Conservation (phyloP, 768 basidiomycete species). For the Tulasnella sp. region DNA sequence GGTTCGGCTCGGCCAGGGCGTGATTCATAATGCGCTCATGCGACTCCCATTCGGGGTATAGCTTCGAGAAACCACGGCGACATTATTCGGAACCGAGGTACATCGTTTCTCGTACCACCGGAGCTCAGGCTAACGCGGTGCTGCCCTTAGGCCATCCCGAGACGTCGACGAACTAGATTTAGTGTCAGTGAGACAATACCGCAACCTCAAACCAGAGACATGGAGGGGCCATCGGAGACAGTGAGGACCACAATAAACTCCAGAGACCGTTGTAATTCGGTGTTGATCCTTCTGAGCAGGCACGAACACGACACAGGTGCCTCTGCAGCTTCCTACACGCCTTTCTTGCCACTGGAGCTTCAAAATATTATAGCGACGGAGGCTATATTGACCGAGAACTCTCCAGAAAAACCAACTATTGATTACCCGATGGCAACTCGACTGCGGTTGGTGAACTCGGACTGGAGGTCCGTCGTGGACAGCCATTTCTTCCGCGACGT, state of each 20-base stretch:
- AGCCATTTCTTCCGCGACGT: slow-evolving; percentile 14
- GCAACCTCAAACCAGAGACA: not conserved
- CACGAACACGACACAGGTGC: not conserved
- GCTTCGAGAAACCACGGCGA: not conserved
- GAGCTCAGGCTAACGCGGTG: not conserved
- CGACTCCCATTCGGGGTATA: not conserved
- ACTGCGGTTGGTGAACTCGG: slow-evolving; percentile 12
- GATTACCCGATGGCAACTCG: not conserved
- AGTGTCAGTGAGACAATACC: not conserved
- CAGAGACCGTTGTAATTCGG: not conserved
- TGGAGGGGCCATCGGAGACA: not conserved
- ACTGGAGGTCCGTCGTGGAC: slow-evolving; percentile 11
- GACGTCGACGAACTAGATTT: not conserved
- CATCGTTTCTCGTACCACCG: not conserved
- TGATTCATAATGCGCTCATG: not conserved
- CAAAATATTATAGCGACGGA: not conserved
- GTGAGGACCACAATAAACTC: not conserved
- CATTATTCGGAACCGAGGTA: not conserved
- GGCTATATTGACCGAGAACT: not conserved
- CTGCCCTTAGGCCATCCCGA: not conserved
- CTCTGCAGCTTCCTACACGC: not conserved
- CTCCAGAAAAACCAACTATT: not conserved
- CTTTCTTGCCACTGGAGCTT: not conserved
- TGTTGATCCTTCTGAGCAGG: not conserved
- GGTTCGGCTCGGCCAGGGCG: not conserved